Base-by-base conservation (phyloP, 768 basidiomycete species). In the Russula sp. region DNA sequence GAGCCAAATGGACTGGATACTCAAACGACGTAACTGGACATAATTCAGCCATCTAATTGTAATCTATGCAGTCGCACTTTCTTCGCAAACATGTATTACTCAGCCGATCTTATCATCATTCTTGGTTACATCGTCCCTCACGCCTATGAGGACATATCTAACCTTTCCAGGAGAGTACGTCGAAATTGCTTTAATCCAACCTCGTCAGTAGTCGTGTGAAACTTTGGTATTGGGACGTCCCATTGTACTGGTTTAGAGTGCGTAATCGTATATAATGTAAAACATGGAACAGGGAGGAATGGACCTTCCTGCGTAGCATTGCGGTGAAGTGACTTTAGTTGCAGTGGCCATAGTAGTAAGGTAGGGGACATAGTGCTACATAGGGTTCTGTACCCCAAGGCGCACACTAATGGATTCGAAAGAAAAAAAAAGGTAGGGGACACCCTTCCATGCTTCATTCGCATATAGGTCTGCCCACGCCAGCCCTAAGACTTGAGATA, bases 1-100 rank as follows among this genome's bases (percentile, higher is more conserved):
- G 62, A 63, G 62, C 51, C 62, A 63, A 52, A 63, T 63, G 62
- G 62, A 63, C 32, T 63, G 57, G 62, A 63, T 63, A 48, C 62
- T 63, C 57, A 59, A 63, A 34, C 52, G 62, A 55, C 62, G 62
- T 22, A 54, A 59, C 20, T 59, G 62, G 51, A 53, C 57, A 2
- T 63, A 45, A 62, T 34, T 45, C 20, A 48, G 8, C 3, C 42
- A 50, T 62, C 22, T 31, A 52, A n/a, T 18, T 51, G 49, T 62
- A 57, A 18, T 34, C n/a, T 39, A 35, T 31, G 20, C 40, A n/a
- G 14, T 32, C 40, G 4, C 55, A 45, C 49, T 16, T 55, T 27
- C 32, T 35, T 34, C 44, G 13, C 62, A 53, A 54, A 34, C 57
- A 42, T 47, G 50, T 52, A 62, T 39, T 34, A 45, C 40, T 45